Evolutionary conservation across 371 early-diverging fungal species (phyloP).

Genomic region (Syncephalastrum monosporum): DNA sequence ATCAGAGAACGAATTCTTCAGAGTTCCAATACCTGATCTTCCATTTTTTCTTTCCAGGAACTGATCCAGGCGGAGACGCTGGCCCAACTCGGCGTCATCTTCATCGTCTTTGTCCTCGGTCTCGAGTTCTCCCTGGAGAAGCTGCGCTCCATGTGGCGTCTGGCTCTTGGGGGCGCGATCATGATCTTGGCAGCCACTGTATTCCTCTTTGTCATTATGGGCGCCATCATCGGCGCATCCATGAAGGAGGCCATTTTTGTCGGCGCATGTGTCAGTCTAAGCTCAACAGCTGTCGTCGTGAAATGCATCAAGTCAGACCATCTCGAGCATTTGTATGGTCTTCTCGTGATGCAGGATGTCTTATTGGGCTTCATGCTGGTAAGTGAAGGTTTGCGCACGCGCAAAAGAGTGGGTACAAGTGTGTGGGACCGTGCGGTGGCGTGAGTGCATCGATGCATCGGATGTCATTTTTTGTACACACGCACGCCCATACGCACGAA

Average conservation of each 20-base stretch:
- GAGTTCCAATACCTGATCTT: neutral
- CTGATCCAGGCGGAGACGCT: constrained; percentile 57
- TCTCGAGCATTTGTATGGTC: constrained; percentile 47
- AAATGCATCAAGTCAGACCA: constrained; percentile 49
- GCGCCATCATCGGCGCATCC: constrained; percentile 33
- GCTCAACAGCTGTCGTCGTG: constrained; percentile 58
- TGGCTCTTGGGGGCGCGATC: constrained; percentile 51
- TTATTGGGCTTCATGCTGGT: constrained; percentile 61
- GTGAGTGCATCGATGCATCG: too few relatives aligned
- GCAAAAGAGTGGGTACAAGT: too few relatives aligned
- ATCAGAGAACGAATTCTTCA: neutral
- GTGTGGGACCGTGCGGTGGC: too few relatives aligned
- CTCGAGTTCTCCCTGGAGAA: constrained; percentile 61
- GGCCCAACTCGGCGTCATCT: constrained; percentile 57
- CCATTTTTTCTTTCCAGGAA: constrained; percentile 21
- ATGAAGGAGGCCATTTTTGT: constrained; percentile 52
- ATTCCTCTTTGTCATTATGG: constrained; percentile 37
- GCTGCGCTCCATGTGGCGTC: constrained; percentile 52
- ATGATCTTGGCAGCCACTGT: constrained; percentile 47
- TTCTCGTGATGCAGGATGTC: constrained; percentile 63
- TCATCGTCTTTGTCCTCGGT: constrained; percentile 62
- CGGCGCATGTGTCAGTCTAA: constrained; percentile 54
- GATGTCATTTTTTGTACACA: too few relatives aligned
- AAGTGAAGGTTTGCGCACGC: constrained; percentile 7
- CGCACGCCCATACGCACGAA: too few relatives aligned